Percentiles rank a stretch among this genome's conserved stretches.
Evolutionary conservation across 345 rosid genomes (phyloP).

Genomic region (Melaleuca quinquenervia): DNA sequence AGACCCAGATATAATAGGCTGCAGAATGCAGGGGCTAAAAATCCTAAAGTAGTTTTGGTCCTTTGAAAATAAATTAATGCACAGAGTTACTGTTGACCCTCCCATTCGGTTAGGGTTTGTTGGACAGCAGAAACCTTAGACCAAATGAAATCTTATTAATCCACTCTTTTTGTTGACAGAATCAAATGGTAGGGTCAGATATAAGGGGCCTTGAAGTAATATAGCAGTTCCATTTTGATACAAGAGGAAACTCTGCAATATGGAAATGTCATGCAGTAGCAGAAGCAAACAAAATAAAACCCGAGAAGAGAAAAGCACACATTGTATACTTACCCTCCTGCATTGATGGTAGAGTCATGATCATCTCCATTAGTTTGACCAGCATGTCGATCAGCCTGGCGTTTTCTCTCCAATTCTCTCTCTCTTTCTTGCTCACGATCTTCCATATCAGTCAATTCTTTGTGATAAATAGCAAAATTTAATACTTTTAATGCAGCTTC

Average conservation of each 20-base stretch:
- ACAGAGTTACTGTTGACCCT: background rate
- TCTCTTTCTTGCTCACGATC: conserved; percentile 78
- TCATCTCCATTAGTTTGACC: conserved; percentile 11
- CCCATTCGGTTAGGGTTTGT: background rate
- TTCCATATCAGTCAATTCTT: conserved; percentile 93
- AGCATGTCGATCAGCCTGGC: conserved; percentile 22
- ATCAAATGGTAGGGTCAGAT: background rate
- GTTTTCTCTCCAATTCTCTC: conserved; percentile 53
- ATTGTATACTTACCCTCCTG: conserved; percentile 34
- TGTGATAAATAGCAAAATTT: conserved; percentile 95
- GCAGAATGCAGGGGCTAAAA: background rate
- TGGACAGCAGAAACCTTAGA: background rate
- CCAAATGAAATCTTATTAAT: background rate
- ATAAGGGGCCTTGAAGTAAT: background rate
- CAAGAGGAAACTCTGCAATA: background rate
- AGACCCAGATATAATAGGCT: background rate
- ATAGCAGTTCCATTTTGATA: background rate
- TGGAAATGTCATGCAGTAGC: background rate
- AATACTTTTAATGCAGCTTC: conserved; percentile 84
- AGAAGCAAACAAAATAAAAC: background rate
- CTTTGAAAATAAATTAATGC: background rate
- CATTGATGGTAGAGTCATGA: conserved; percentile 8
- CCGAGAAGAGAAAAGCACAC: background rate
- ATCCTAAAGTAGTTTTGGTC: background rate
- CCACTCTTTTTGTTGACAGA: background rate